A percentile compares a stretch with the other conserved stretches of the same genome.
These are phyloP conservation scores for Lactarius trivialis DNA, from an alignment of 768 basidiomycete species.

Conservation along the genomic window DNA sequence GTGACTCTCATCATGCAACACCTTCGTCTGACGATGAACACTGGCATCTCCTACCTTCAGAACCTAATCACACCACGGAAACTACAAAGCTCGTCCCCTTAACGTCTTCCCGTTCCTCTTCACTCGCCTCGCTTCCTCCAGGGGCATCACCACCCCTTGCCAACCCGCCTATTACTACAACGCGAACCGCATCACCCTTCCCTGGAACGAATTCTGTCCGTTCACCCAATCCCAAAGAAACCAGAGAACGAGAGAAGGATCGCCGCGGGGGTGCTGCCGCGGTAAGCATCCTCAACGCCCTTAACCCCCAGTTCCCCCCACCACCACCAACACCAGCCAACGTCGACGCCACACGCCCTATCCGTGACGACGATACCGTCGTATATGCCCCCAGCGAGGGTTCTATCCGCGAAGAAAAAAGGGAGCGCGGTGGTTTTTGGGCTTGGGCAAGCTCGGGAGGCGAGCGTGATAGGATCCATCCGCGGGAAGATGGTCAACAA, in stretches of 20 bases:
- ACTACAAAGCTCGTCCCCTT: constrained; percentile 21
- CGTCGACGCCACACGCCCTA: constrained; percentile 25
- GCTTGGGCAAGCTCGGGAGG: constrained; percentile 27
- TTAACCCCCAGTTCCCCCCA: constrained; percentile 46
- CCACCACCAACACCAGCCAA: constrained; percentile 12
- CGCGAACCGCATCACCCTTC: constrained; percentile 18
- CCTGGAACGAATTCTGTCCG: constrained; percentile 1
- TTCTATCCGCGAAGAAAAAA: constrained; percentile 32
- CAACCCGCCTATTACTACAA: constrained; percentile 20
- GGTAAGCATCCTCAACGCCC: constrained; percentile 50
- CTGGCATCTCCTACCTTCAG: constrained; percentile 37
- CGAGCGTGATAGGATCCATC: constrained; percentile 36
- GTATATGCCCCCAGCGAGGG: constrained; percentile 21
- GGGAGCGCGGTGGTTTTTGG: constrained; percentile 54
- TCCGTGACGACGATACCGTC: constrained; percentile 30
- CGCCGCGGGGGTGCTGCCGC: constrained; percentile 30
- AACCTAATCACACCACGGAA: constrained; percentile 24
- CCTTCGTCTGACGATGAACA: constrained; percentile 36
- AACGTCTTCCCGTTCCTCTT: constrained; percentile 44
- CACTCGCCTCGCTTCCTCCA: constrained; percentile 43
- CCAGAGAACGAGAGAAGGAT: constrained; percentile 28
- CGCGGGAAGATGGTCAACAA: constrained; percentile 36
- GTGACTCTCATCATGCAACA: constrained; percentile 27
- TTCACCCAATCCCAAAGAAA: constrained; percentile 23
- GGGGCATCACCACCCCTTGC: constrained; percentile 38